Evolutionary conservation across 352 stramenopile species (phyloP).

Genomic region (Pythium dissimile): DNA sequence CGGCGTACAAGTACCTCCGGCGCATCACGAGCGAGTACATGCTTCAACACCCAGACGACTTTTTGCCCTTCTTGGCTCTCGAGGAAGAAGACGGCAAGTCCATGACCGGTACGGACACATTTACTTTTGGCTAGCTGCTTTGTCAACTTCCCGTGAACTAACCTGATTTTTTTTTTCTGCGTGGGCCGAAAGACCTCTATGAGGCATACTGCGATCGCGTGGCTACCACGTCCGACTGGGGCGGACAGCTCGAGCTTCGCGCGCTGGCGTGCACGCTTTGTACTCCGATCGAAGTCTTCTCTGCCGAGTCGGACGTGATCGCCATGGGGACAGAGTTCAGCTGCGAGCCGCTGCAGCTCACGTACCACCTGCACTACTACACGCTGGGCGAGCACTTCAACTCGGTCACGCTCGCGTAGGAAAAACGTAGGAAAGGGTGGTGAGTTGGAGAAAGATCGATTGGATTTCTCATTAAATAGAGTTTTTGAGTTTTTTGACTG

Average conservation of each 20-base stretch:
- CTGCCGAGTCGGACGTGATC: conserved; percentile 81
- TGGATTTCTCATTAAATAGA: conserved; percentile 30
- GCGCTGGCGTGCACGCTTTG: conserved; percentile 87
- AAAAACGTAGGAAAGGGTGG: not conserved
- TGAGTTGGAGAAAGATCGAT: conserved; percentile 17
- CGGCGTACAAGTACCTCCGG: conserved; percentile 66
- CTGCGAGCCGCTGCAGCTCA: conserved; percentile 85
- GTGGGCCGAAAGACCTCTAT: conserved; percentile 71
- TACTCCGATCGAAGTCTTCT: conserved; percentile 92
- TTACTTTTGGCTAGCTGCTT: not conserved
- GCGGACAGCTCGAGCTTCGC: conserved; percentile 95
- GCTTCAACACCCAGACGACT: conserved; percentile 85
- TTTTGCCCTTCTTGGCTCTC: conserved; percentile 88
- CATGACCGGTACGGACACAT: conserved; percentile 29
- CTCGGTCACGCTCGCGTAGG: conserved; percentile 64
- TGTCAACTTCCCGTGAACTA: not conserved
- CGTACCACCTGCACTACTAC: conserved; percentile 98
- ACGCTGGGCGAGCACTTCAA: conserved; percentile 99
- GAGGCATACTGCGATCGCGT: conserved; percentile 92
- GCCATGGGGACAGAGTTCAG: conserved; percentile 87
- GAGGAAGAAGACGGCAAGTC: conserved; percentile 45
- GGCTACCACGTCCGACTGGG: conserved; percentile 92
- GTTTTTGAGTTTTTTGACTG: no score
- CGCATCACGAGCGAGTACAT: conserved; percentile 79
- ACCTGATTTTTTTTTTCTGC: not conserved